phyloP scores from a whole-genome alignment of 2,329 filamentous ascomycete genomes.

The Aureobasidium zeae region DNA sequence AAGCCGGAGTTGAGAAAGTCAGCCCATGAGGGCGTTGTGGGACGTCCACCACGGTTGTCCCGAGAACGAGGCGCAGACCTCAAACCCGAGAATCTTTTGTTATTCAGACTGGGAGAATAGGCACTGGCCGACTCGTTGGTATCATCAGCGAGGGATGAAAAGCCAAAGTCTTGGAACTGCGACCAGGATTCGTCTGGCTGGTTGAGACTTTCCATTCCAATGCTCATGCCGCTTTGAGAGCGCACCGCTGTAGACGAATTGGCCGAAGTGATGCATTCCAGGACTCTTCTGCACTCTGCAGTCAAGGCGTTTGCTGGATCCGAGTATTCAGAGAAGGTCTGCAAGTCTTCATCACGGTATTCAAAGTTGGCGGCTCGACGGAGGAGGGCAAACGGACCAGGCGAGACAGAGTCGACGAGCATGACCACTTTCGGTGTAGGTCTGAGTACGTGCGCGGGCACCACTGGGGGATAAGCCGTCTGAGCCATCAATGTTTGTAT shows the following conservation, averaged over 20 bases:
- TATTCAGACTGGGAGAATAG: constrained; percentile 23
- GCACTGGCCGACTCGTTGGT: constrained; percentile 15
- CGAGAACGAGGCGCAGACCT: constrained; percentile 59
- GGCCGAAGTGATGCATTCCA: constrained; percentile 76
- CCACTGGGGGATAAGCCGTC: constrained; percentile 85
- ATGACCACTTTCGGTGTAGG: constrained; percentile 85
- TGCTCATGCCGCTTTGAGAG: constrained; percentile 33
- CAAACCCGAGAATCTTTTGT: constrained; percentile 38
- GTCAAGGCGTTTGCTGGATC: constrained; percentile 83
- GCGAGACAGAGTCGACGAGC: constrained; percentile 91
- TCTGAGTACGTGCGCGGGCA: constrained; percentile 65
- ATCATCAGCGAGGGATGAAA: constrained; percentile 51
- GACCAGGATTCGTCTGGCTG: constrained; percentile 89
- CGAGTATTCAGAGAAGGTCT: constrained; percentile 77
- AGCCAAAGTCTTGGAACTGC: constrained; percentile 89
- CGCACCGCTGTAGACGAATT: constrained; percentile 65
- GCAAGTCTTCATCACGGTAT: constrained; percentile 83
- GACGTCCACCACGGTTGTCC: constrained; percentile 59
- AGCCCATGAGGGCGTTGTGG: constrained; percentile 95
- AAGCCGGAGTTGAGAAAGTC: constrained; percentile 96
- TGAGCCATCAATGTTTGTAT: constrained; percentile 84
- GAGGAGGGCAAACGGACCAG: constrained; percentile 83
- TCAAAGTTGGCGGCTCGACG: constrained; percentile 90
- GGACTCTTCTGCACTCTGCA: constrained; percentile 85
- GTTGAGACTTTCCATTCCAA: constrained; percentile 27